Conservation (phyloP, 176 grass and related monocot species). For the Sorghum bicolor region Sorghum_bicolor_NCBIv3 NC_012873.2:3224501-3225000, state of each 20-base stretch:
- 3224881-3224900: not conserved
- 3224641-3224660: no score
- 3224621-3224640: no score
- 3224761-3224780: not conserved
- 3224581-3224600: no score
- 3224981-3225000: not conserved
- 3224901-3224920: not conserved
- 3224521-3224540: no score
- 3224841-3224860: not conserved
- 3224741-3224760: not conserved
- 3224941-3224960: not conserved
- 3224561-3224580: no score
- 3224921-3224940: not conserved
- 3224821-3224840: not conserved
- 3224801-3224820: not conserved
- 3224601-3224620: no score
- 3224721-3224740: no score
- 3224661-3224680: no score
- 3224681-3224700: no score
- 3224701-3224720: no score
- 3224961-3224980: not conserved
- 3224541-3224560: no score
- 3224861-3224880: not conserved
- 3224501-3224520: constrained; percentile 44
- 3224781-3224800: not conserved